Percentiles rank a stretch among this genome's conserved stretches.
Conservation (phyloP, 768 basidiomycete genomes). For the Termitomyces sp. region DNA sequence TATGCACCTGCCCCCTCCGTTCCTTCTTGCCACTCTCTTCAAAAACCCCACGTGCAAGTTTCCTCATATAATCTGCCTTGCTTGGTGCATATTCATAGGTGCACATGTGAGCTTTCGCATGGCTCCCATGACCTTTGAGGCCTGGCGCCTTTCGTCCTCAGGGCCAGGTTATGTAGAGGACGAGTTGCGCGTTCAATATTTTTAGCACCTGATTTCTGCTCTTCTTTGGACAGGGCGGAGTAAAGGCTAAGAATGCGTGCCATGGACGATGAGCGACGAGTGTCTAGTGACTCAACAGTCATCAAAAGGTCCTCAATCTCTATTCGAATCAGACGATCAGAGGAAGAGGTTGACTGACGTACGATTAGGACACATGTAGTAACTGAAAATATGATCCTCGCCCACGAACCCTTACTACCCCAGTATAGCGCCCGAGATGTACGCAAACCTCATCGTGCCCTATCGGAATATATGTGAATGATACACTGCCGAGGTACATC, state of each 20-base stretch:
- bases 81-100: not conserved
- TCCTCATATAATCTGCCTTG: not conserved
- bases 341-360: not conserved
- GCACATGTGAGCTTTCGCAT: not conserved
- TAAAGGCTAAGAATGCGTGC: not conserved
- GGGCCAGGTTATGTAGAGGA: not conserved
- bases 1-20: not conserved
- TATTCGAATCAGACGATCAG: not conserved
- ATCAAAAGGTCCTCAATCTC: not conserved
- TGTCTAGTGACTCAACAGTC: not conserved
- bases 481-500: not conserved
- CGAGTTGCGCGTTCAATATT: not conserved
- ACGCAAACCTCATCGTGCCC: slow-evolving; percentile 47
- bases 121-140: not conserved
- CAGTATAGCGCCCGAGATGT: slow-evolving; percentile 37
- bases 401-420: not conserved
- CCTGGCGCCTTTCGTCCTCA: not conserved
- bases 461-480: slow-evolving; percentile 10
- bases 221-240: not conserved
- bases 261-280: not conserved
- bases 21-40: not conserved
- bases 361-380: not conserved
- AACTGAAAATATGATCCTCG: too few species aligned
- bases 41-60: not conserved
- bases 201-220: not conserved